Conservation (phyloP, 2,329 filamentous ascomycete genomes). For the Madurella mycetomatis region DNA sequence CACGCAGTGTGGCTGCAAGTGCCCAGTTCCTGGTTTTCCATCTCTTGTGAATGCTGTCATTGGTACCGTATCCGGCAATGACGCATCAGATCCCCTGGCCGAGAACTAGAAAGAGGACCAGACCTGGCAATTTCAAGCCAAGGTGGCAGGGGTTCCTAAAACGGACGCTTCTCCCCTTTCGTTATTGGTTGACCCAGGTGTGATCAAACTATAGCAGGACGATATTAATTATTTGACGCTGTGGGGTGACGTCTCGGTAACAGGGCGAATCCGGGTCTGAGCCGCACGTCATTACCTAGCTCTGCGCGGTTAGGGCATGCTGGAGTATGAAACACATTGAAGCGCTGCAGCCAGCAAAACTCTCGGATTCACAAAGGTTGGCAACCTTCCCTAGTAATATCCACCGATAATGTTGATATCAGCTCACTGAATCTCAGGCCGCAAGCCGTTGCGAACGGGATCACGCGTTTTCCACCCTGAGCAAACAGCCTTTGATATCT, state of each 20-base stretch:
- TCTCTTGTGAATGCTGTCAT: constrained; percentile 1
- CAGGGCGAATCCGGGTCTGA: too few relatives aligned
- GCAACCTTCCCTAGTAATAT: too few relatives aligned
- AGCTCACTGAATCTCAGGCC: too few relatives aligned
- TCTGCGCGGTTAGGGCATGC: neutral
- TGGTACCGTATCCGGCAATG: constrained; percentile 1
- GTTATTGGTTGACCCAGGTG: constrained; percentile 22
- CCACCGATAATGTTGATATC: too few relatives aligned
- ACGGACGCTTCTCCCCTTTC: constrained; percentile 6
- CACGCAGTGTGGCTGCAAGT: neutral
- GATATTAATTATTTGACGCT: constrained; percentile 18
- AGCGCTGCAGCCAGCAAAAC: too few relatives aligned
- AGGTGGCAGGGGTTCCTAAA: constrained; percentile 3
- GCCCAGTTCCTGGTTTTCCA: constrained; percentile 9
- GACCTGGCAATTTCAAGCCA: neutral
- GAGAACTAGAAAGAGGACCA: constrained; percentile 8
- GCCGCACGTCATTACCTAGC: too few relatives aligned
- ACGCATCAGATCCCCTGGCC: constrained; percentile 1
- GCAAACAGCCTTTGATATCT: neutral
- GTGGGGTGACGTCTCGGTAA: constrained; percentile 27
- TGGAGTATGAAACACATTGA: neutral
- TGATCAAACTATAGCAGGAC: neutral
- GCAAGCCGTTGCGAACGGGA: neutral
- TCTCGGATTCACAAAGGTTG: too few relatives aligned
- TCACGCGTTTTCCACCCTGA: neutral